Evolutionary conservation across 768 basidiomycete genomes (phyloP), one percentile per base, ranked within the genome.

Genomic region (Xerocomellus dryophilus): DNA sequence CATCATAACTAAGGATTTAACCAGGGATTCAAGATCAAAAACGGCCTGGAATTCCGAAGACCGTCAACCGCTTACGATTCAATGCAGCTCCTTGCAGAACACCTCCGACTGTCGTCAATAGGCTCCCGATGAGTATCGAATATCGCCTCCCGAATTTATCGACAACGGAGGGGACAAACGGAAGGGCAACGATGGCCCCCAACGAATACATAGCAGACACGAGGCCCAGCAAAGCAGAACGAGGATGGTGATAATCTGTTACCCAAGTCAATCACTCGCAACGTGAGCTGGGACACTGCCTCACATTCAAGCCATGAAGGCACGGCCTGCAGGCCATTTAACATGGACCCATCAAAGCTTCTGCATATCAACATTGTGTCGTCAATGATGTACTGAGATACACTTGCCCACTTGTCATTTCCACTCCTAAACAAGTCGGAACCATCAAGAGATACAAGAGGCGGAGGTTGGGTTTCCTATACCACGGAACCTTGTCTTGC

Each of bases 161-260:
- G 8, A 48, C 51, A 14, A 53, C 14, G 4, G 17, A 45, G 0
- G 58, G 40, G 2, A 46, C 54, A 27, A 81, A 65, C 0, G 83
- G 83, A 7, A 84, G 66, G 1, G 79, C 76, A 12, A 72, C 56
- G 23, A 85, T 74, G 1, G 80, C 79, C 4, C 83, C 83, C 11
- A 84, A 75, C 1, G 82, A 81, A 60, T 84, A 85, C 60, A 81
- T 76, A 0, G 83, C 74, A 6, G 78, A 77, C 71, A 85, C 78
- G 7, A 83, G 65, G n/a, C 82, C 83, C 12, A 84, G 70, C 12
- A 78, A 71, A 2, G 77, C 73, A 6, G 80, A 81, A n/a, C 78
- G 74, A 31, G 83, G 83, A 36, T 73, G 69, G 46, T 81, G 59
- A 63, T 78, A 85, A 68, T 79, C 83, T 85, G 36, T 0, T 12